Evolutionary conservation across 257 asterid species (phyloP), one percentile per base, ranked within the genome.

Genomic region (Ophiorrhiza pumila): DNA sequence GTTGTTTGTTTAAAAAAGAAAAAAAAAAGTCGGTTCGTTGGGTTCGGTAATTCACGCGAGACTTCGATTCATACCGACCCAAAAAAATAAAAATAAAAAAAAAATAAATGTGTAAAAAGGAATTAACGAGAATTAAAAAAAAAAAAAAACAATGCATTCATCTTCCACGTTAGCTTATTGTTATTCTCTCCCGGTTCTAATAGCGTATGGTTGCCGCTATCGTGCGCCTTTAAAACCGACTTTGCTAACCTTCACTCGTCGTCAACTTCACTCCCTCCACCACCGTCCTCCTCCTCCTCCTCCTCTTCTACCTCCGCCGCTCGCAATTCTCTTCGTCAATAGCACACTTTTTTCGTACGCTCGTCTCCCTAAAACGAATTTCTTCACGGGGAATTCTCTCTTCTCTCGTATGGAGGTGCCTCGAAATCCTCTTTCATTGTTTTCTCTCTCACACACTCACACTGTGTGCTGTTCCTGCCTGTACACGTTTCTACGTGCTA

Each of bases 371-470:
- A 25, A 57, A 32, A 23, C 82, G 58, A 73, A 37, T 42, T 22
- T 71, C 81, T 72, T 81, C 83, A 85, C 91, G 87, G 89, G 89
- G 66, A 93, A 88, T 74, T 70, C 86, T 74, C 87, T 86, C 79
- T 87, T 87, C 85, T 84, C 88, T 42, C 84, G 89, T 76, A 91
- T 93, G 96, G 96, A 93, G 96, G 98, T 93, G 69, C 2, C 35
- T 18, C 7, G 42, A 8, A 31, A 29, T 12, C 32, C 57, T 59
- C 79, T 65, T 71, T 8, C 41, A 46, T 31, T 7, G 39, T 14
- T n/a, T 29, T 31, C 69, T 22, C 29, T 7, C 18, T 1, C 29
- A 1, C 56, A 17, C 25, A 25, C 42, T 11, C 65, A 12, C 69
- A 13, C 62, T 12, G 20, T 50, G 18, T 12, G n/a, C n/a, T n/a